Evolutionary conservation across 2,329 filamentous ascomycete genomes (phyloP).

Genomic region (Penicillium sp.): DNA sequence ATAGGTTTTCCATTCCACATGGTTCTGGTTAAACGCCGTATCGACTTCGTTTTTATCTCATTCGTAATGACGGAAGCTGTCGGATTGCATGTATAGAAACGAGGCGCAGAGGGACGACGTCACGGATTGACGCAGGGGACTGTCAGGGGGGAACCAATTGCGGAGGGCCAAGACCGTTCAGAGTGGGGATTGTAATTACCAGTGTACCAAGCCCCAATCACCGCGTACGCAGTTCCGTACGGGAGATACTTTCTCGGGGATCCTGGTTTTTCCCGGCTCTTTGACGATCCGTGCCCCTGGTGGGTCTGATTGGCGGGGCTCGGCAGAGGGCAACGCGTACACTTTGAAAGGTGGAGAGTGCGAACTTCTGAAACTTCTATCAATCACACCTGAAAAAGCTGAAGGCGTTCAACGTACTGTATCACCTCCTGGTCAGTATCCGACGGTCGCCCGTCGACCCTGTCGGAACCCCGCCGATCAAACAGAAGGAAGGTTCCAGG

Average conservation of each 20-base stretch:
- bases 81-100: neutral
- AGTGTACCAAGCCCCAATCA: constrained; percentile 6
- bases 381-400: neutral
- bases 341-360: constrained; percentile 12
- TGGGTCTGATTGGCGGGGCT: constrained; percentile 20
- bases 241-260: constrained; percentile 6
- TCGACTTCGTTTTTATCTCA: neutral
- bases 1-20: neutral
- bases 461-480: neutral
- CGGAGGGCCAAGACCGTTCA: constrained; percentile 1
- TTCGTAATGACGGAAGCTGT: neutral
- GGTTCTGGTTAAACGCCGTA: neutral
- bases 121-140: constrained; percentile 30
- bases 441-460: neutral
- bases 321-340: constrained; percentile 22
- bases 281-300: constrained; percentile 21
- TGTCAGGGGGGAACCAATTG: constrained; percentile 22
- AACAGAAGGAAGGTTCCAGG: constrained; percentile 2
- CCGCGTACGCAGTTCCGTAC: constrained; percentile 7
- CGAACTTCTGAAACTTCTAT: constrained; percentile 11
- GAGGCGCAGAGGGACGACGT: constrained; percentile 18
- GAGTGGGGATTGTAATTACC: neutral
- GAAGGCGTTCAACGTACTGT: neutral
- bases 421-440: neutral
- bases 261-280: constrained; percentile 14